phyloP scores from a whole-genome alignment of 108 stramenopile genomes.

The Ochromonas danica region DNA sequence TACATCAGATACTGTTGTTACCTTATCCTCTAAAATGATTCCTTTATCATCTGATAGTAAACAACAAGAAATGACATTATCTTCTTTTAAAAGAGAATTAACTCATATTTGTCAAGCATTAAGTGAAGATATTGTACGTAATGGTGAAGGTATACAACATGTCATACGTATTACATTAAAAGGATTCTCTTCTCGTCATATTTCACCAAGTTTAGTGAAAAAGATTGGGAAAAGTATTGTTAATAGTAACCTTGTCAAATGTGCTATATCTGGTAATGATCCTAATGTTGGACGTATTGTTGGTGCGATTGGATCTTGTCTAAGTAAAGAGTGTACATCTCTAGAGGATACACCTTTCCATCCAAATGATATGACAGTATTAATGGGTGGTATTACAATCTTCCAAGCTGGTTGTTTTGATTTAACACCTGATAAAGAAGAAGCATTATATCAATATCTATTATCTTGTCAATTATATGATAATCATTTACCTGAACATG shows the following conservation, averaged over 20 bases:
- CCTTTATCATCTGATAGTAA: slow-evolving; percentile 31
- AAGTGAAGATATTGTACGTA: slow-evolving; percentile 89
- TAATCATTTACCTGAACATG: slow-evolving; percentile 51
- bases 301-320: slow-evolving; percentile 83
- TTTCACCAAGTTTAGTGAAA: neutral
- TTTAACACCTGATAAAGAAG: slow-evolving; percentile 83
- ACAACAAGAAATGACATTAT: slow-evolving; percentile 43
- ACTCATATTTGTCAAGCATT: slow-evolving; percentile 70
- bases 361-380: slow-evolving; percentile 39
- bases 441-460: slow-evolving; percentile 79
- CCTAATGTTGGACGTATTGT: slow-evolving; percentile 98
- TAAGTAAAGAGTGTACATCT: slow-evolving; percentile 59
- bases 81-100: slow-evolving; percentile 74
- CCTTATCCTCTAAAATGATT: slow-evolving; percentile 42
- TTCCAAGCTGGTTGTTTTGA: slow-evolving; percentile 84
- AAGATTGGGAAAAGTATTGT: slow-evolving; percentile 83
- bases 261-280: slow-evolving; percentile 92
- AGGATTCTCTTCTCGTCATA: slow-evolving; percentile 65
- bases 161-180: slow-evolving; percentile 80
- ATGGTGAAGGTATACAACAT: slow-evolving; percentile 97
- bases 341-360: slow-evolving; percentile 22
- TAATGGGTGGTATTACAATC: slow-evolving; percentile 78
- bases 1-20: slow-evolving; percentile 83
- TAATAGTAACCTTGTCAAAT: slow-evolving; percentile 89
- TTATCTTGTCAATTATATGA: slow-evolving; percentile 69